Conservation (phyloP, 2,329 filamentous ascomycete genomes). For the Emmonsiellopsis sp. region DNA sequence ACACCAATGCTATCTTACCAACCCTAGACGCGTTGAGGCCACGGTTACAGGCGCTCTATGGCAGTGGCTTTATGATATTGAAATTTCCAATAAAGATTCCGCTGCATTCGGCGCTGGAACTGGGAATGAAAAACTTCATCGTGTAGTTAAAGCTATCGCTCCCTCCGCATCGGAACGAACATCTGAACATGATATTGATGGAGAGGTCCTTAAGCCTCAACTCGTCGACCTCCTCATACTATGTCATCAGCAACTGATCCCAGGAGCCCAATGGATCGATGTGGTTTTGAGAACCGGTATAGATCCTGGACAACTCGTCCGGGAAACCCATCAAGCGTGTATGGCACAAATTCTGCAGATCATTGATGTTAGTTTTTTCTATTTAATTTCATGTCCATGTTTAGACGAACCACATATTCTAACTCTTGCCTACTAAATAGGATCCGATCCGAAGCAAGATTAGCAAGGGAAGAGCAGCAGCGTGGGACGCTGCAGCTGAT, state of each 20-base stretch:
- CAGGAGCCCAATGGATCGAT: constrained; percentile 78
- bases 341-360: constrained; percentile 56
- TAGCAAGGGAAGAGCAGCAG: constrained; percentile 49
- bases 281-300: constrained; percentile 67
- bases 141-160: constrained; percentile 40
- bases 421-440: constrained; percentile 12
- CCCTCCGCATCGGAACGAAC: constrained; percentile 19
- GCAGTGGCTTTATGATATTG: constrained; percentile 63
- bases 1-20: constrained; percentile 53
- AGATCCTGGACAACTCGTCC: constrained; percentile 72
- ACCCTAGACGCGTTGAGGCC: constrained; percentile 50
- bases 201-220: constrained; percentile 53
- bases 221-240: constrained; percentile 70
- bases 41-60: constrained; percentile 65
- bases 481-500: constrained; percentile 78
- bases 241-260: constrained; percentile 66
- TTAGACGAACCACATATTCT: background rate
- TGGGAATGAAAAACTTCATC: constrained; percentile 54
- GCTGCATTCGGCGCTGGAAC: constrained; percentile 57
- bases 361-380: constrained; percentile 43
- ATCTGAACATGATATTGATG: constrained; percentile 30
- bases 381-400: background rate
- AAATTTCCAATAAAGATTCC: constrained; percentile 67
- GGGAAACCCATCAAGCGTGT: constrained; percentile 52
- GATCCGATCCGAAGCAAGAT: constrained; percentile 28